Conservation (phyloP, 306 rosid species). For the cucumber (Cucumis sativus) region Cucumber_9930_V3 NC_026656.2:6462001-6462500, state of each 20-base stretch:
- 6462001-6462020: neutral
- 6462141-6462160: slow-evolving; percentile 11
- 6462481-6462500: slow-evolving; percentile 8
- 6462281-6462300: slow-evolving; percentile 22
- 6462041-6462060: slow-evolving; percentile 5
- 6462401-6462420: slow-evolving; percentile 19
- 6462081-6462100: neutral
- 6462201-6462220: slow-evolving; percentile 20
- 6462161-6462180: slow-evolving; percentile 15
- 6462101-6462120: neutral
- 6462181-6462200: slow-evolving; percentile 28
- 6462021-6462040: slow-evolving; percentile 7
- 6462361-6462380: slow-evolving; percentile 14
- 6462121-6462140: slow-evolving; percentile 22
- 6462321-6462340: slow-evolving; percentile 23
- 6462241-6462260: slow-evolving; percentile 19
- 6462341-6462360: slow-evolving; percentile 23
- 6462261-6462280: slow-evolving; percentile 22
- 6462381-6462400: neutral
- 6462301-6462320: slow-evolving; percentile 19
- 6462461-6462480: neutral
- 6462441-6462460: slow-evolving; percentile 19
- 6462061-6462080: neutral
- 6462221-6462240: slow-evolving; percentile 13
- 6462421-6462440: slow-evolving; percentile 7